Evolutionary conservation across 768 basidiomycete genomes (phyloP), one percentile per base, ranked within the genome.

Genomic region (Daedaleopsis sinensis): DNA sequence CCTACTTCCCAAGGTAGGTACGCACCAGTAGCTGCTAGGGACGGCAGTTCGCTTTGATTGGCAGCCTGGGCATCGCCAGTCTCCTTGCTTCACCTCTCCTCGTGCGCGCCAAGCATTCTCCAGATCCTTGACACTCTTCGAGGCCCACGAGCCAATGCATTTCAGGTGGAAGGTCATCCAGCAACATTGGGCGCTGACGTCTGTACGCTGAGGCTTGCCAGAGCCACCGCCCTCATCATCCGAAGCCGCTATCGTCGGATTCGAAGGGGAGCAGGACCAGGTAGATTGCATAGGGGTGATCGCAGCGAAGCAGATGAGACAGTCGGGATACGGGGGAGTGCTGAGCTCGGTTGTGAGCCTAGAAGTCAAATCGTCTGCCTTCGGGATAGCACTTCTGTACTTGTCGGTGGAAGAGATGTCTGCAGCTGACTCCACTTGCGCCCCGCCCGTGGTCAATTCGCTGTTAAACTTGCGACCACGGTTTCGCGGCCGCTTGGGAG

Each of bases 21-120:
- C 57, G 50, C 68, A 90, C 89, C 81, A 81, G 70, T 94, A 93
- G 3, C 79, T 78, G 2, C 77, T 79, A 0, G 93, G 91, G 1
- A 89, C 83, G 1, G 74, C 74, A 51, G 81, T 81, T n/a, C 95
- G 79, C 59, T 87, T 87, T 1, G 86, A 84, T 68, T 96, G 94
- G 77, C 96, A 98, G 0, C 93, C 94, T 0, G 96, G 96, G 73
- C 96, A 98, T 55, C 89, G 80, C 96, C 96, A 98, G 70, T 93
- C 88, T 0, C 90, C 94, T 15, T 76, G 78, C 57, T 81, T 78
- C 12, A 84, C 79, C 66, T 91, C 88, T 9, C 91, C 91, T 52
- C 89, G 77, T 7, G 84, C 85, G 16, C 81, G 80, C 87, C 85
- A 93, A 0, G 90, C 94, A 52, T 87, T 90, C 58, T 78, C 79